Base-by-base conservation (phyloP, 768 basidiomycete genomes). In the Daedaleopsis nitida region DNA sequence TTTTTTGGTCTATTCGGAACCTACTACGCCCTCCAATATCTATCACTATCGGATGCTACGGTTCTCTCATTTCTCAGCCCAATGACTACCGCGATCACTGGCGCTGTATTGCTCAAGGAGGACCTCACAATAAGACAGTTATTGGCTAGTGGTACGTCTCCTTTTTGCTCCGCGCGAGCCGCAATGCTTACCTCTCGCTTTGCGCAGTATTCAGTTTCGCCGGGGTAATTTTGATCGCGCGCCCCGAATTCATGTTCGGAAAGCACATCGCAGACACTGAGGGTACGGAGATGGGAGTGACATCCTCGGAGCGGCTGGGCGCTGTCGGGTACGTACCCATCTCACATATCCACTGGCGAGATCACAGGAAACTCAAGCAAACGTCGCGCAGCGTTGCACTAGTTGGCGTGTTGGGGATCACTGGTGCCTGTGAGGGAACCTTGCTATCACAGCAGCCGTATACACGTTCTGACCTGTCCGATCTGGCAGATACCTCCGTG, bases 181-280 rank as follows among this genome's bases (percentile, higher is more conserved):
- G 21, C 5, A 4, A 24, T 38, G 35, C 43, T 16, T 4, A 4
- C 39, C 55, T 49, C 21, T 12, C 6, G 13, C 1, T 10, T 19
- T 9, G 65, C 82, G 12, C 32, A 58, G 83, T 87, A 10, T 79
- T 82, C 53, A 87, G 90, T 70, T 79, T 95, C 42, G 52, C 82
- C 9, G 94, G 93, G 0, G 91, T 93, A 14, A 69, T 94, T n/a
- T 77, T 94, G 13, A 92, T 96, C 54, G 90, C 92, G 9, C 80
- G 91, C 37, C 94, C 94, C 0, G 76, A 81, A 0, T 84, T 86
- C 54, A 66, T 96, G 7, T 95, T 96, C 66, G 88, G 87, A 2
- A 58, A 63, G 14, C 47, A 44, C 38, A 35, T 35, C 24, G 4
- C 4, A 1, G n/a, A 34, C 3, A 13, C 12, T 34, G 13, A 51